phyloP scores from a whole-genome alignment of 2,329 filamentous ascomycete genomes.

The Cladosporium oxysporum region DNA sequence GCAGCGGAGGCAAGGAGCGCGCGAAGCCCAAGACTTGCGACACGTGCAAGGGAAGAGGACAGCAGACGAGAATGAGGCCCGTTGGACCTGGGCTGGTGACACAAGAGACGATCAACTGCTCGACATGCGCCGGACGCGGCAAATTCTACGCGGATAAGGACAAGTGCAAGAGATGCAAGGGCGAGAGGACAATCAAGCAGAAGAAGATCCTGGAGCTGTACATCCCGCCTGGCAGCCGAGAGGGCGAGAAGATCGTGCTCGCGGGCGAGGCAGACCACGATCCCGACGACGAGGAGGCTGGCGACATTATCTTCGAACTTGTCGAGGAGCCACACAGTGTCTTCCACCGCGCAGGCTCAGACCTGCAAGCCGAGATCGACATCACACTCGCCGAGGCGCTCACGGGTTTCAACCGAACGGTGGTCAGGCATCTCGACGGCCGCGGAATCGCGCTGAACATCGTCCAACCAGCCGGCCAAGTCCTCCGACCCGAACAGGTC shows the following conservation, averaged over 20 bases:
- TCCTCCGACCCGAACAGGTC: constrained; percentile 80
- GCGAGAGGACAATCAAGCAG: constrained; percentile 79
- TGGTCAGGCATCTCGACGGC: constrained; percentile 89
- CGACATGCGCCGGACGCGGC: constrained; percentile 81
- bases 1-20: constrained; percentile 86
- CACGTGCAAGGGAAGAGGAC: constrained; percentile 76
- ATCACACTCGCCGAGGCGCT: constrained; percentile 83
- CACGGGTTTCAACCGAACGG: constrained; percentile 84
- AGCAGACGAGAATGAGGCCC: constrained; percentile 74
- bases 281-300: constrained; percentile 84
- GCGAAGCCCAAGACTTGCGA: constrained; percentile 81
- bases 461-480: constrained; percentile 68
- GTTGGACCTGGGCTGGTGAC: constrained; percentile 86
- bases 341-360: constrained; percentile 81
- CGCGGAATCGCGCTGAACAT: constrained; percentile 82
- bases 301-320: constrained; percentile 89
- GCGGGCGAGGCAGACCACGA: constrained; percentile 93
- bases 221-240: constrained; percentile 76
- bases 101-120: constrained; percentile 76
- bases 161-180: constrained; percentile 98
- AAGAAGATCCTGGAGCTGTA: constrained; percentile 96
- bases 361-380: constrained; percentile 78
- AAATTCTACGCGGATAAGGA: constrained; percentile 93
- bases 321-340: constrained; percentile 77
- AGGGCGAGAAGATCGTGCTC: constrained; percentile 86